phyloP scores from a whole-genome alignment of 495 filamentous ascomycete species.

The Aspergillus panamensis region DNA sequence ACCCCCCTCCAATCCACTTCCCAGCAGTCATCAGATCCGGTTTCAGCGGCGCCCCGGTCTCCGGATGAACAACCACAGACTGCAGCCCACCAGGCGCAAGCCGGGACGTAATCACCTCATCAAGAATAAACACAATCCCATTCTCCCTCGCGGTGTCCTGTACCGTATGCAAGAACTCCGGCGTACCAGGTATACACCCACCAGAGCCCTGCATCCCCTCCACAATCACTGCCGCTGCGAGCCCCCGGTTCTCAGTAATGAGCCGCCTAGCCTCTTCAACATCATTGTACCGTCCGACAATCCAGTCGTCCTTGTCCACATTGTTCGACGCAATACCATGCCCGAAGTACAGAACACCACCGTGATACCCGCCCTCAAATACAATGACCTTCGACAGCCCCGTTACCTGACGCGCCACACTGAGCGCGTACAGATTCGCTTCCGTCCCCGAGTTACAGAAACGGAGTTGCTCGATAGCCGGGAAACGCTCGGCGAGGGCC shows the following conservation, averaged over 20 bases:
- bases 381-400: constrained; percentile 42
- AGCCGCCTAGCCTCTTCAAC: constrained; percentile 10
- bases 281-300: constrained; percentile 50
- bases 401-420: constrained; percentile 28
- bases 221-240: constrained; percentile 54
- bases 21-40: constrained; percentile 61
- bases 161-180: constrained; percentile 44
- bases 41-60: constrained; percentile 24
- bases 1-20: constrained; percentile 62
- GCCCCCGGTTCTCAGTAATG: constrained; percentile 16
- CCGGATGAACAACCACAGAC: constrained; percentile 18
- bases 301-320: constrained; percentile 31
- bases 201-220: constrained; percentile 58
- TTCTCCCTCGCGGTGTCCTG: constrained; percentile 31
- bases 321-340: constrained; percentile 18
- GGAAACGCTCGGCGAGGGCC: constrained; percentile 19
- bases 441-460: constrained; percentile 55
- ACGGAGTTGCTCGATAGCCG: constrained; percentile 38
- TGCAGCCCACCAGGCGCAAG: constrained; percentile 48
- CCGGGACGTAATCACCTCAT: constrained; percentile 64
- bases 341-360: constrained; percentile 28
- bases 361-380: constrained; percentile 54
- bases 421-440: constrained; percentile 48
- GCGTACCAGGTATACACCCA: constrained; percentile 43
- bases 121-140: constrained; percentile 54